phyloP scores from a whole-genome alignment of 2,329 filamentous ascomycete genomes.

The Colletotrichum abscissum region DNA sequence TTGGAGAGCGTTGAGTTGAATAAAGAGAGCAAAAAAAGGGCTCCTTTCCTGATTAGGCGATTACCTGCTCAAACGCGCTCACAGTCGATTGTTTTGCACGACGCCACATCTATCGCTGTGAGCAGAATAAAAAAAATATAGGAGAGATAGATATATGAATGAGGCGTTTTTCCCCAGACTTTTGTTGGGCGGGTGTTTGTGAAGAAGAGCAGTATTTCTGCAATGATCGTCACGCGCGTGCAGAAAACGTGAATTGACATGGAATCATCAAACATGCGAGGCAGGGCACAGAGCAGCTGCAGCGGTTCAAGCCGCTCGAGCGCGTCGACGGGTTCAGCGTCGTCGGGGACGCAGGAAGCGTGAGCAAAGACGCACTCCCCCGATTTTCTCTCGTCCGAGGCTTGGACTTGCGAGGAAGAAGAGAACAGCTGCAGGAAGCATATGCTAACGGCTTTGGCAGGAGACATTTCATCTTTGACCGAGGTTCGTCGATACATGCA shows the following conservation, averaged over 20 bases:
- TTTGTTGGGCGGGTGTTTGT: not conserved
- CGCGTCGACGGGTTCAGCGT: not conserved
- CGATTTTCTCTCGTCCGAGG: not conserved
- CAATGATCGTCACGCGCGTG: not conserved
- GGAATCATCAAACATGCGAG: conserved; percentile 8
- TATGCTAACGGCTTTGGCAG: conserved; percentile 3
- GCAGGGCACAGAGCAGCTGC: conserved; percentile 25
- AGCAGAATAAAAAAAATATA: not conserved
- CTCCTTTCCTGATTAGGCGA: conserved; percentile 21
- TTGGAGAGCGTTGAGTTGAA: not conserved
- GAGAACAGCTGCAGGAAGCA: not conserved
- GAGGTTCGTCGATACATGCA: conserved; percentile 16
- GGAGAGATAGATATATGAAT: not conserved
- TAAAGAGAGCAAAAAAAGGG: not conserved
- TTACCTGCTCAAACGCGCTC: conserved; percentile 35
- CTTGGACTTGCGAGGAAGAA: not conserved
- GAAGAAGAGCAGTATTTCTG: not conserved
- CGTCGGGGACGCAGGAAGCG: not conserved
- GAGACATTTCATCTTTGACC: conserved; percentile 30
- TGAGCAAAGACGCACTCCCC: not conserved
- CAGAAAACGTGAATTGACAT: not conserved
- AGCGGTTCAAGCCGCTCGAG: conserved; percentile 32
- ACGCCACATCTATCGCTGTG: not conserved
- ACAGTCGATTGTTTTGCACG: not conserved
- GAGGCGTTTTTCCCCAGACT: not conserved